Base-by-base conservation (phyloP, 306 rosid species). In the Prunus armeniaca region DNA sequence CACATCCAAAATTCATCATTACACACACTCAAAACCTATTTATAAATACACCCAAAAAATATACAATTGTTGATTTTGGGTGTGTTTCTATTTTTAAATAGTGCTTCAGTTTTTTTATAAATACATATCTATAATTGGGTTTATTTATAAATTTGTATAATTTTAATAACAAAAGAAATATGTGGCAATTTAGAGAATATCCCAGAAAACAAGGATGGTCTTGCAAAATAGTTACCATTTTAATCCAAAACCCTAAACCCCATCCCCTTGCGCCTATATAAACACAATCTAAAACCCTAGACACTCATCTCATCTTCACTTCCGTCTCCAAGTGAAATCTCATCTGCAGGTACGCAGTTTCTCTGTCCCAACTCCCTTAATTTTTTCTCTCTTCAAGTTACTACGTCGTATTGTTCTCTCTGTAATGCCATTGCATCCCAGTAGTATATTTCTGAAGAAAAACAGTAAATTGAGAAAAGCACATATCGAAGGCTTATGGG, bases 401-500 rank as follows among this genome's bases (percentile, higher is more conserved):
- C 50, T 20, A 2, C 20, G 4, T 69, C 9, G 2, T 34, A 4
- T 79, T 24, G 76, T 18, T 41, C 3, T 14, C 14, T 57, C 2
- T 13, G 54, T 3, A 19, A 20, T 67, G 34, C 38, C 11, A 34
- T 72, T 10, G 20, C 9, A 24, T 64, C 4, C 19, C 62, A 51
- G 7, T 46, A n/a, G 54, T 3, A 2, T 46, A 0, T 28, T 63
- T 50, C 27, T 25, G 12, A 45, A 2, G n/a, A 27, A 15, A 43
- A 15, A 20, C 61, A 8, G 5, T 1, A 6, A 58, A 17, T 69
- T 0, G 27, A 30, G 69, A 6, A 52, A 51, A 76, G 96, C 93
- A 86, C 93, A 82, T 84, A 81, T 93, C 98, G 98, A 91, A 93
- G 98, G 91, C 88, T 88, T 83, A 27, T 80, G 76, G 79, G 84